These are phyloP conservation scores for Jimgerdemannia flammicorona DNA, from an alignment of 192 early-diverging fungal species.

Conservation along the genomic window DNA sequence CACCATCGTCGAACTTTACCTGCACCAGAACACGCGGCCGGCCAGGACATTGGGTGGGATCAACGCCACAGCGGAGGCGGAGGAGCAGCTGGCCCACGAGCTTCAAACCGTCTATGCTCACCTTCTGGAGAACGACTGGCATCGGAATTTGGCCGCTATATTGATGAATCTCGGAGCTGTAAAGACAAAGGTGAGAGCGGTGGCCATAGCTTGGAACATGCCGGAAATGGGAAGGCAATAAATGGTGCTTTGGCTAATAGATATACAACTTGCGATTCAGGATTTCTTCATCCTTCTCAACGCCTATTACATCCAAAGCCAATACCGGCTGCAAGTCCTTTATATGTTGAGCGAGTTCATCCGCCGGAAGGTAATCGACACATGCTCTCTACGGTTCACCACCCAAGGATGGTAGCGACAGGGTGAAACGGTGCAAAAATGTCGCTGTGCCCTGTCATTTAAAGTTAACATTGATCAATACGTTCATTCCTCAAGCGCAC, in stretches of 20 bases:
- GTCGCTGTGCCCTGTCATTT: too few species aligned
- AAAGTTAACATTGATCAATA: too few species aligned
- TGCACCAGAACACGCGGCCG: conserved; percentile 10
- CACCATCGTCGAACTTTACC: conserved; percentile 20
- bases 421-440: too few species aligned
- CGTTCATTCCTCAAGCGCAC: conserved; percentile 24
- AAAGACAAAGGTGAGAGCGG: conserved; percentile 22
- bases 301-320: conserved; percentile 42
- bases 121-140: conserved; percentile 32
- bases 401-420: too few species aligned
- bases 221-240: too few species aligned
- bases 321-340: conserved; percentile 41
- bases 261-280: conserved; percentile 12
- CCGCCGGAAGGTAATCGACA: conserved; percentile 33
- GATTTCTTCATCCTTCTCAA: conserved; percentile 47
- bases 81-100: neutral
- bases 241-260: too few species aligned
- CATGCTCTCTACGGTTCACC: neutral
- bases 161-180: conserved; percentile 21
- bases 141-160: conserved; percentile 23
- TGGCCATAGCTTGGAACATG: too few species aligned
- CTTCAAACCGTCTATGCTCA: conserved; percentile 19
- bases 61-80: neutral
- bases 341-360: conserved; percentile 47
- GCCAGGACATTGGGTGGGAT: neutral